These are phyloP conservation scores for Fusarium siculi DNA, from an alignment of 2,329 filamentous ascomycete species.

Conservation along the genomic window DNA sequence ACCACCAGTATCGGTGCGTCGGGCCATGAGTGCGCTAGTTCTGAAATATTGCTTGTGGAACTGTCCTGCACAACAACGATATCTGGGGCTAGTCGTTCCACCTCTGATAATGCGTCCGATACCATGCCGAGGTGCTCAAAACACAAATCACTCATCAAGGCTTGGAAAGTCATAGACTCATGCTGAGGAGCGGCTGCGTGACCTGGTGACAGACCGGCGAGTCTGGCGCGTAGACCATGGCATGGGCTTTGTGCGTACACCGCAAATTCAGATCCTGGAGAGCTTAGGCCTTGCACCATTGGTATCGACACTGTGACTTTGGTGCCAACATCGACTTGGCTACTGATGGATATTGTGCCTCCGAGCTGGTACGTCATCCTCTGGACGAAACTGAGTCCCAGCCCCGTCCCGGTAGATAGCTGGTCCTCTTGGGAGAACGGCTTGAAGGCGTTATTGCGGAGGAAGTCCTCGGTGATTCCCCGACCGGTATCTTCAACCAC, in stretches of 20 bases:
- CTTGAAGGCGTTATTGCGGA: conserved; percentile 69
- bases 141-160: neutral
- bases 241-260: neutral
- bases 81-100: conserved; percentile 28
- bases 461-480: conserved; percentile 71
- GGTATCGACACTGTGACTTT: conserved; percentile 48
- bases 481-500: conserved; percentile 71
- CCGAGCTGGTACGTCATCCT: conserved; percentile 66
- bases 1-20: conserved; percentile 43
- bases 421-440: conserved; percentile 73
- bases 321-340: conserved; percentile 50
- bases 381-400: conserved; percentile 73
- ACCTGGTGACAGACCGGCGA: rapidly evolving
- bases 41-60: neutral
- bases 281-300: conserved; percentile 15
- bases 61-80: conserved; percentile 34
- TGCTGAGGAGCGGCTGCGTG: rapidly evolving
- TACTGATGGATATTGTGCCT: conserved; percentile 67
- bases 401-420: conserved; percentile 67
- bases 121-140: conserved; percentile 6
- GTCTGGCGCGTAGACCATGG: neutral
- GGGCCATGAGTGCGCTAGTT: neutral
- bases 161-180: neutral
- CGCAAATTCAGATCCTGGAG: neutral
- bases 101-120: neutral